Evolutionary conservation across 2,329 filamentous ascomycete species (phyloP).

Genomic region (Tolypocladium ovalisporum): DNA sequence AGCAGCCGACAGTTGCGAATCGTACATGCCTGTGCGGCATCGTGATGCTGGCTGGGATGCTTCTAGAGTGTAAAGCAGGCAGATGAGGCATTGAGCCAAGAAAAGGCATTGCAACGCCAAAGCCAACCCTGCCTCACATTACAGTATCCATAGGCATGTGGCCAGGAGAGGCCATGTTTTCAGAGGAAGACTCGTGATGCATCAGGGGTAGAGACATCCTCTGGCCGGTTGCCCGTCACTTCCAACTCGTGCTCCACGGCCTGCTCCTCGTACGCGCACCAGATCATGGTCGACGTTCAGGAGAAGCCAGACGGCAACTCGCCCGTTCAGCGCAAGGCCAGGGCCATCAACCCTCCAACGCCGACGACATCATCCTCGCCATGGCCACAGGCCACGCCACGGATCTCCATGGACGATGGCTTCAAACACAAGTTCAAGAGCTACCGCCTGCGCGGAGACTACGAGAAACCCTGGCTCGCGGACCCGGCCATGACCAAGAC

Average conservation of each 20-base stretch:
- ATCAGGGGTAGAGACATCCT: not conserved
- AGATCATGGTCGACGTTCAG: not conserved
- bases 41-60: not conserved
- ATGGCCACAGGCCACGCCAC: not conserved
- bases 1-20: not conserved
- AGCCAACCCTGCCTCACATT: not conserved
- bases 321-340: not conserved
- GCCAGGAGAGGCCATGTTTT: not conserved
- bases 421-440: constrained; percentile 17
- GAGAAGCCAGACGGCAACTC: not conserved
- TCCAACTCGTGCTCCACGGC: not conserved
- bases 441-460: constrained; percentile 19
- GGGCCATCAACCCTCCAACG: not conserved
- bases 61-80: not conserved
- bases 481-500: constrained; percentile 20
- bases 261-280: not conserved
- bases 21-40: not conserved
- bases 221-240: not conserved
- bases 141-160: not conserved
- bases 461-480: constrained; percentile 27
- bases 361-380: not conserved
- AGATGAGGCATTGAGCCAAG: not conserved
- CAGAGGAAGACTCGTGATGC: not conserved
- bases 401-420: constrained; percentile 2
- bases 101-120: not conserved